Evolutionary conservation across 169 alveolate species (phyloP), one percentile per base, ranked within the genome.

Genomic region (Plasmodium fragile): DNA sequence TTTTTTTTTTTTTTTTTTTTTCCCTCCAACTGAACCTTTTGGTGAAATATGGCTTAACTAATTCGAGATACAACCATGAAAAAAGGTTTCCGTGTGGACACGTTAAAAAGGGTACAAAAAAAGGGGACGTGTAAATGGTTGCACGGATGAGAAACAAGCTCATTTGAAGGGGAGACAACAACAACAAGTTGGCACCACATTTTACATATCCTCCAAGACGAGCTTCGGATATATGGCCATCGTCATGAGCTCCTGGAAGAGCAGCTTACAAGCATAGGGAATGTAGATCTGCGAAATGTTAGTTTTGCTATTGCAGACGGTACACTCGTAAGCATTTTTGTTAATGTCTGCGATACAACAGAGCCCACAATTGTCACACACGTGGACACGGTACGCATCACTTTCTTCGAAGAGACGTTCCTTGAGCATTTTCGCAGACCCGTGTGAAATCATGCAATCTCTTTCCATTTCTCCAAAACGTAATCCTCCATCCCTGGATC

Each of bases 381-480:
- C 99, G 94, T 99, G 99, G 13, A 99, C 99, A 94, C 99, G 97
- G 96, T 98, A 99, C 22, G 99, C 99, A 96, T 99, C 99, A 45
- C 99, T 97, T 53, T 98, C 99, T 83, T 99, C 99, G 93, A 99
- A 99, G 41, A 99, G 98, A 77, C 99, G 96, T 94, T 99, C 99
- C 95, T 99, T 99, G 43, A 99, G 95, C 99, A 99, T 99, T 89
- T 99, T 98, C 36, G 99, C 99, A 28, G 99, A 99, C 1, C 99
- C 99, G 96, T 99, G 99, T 11, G 99, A 98, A 41, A 99, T 99
- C 99, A 99, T 99, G 93, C 99, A 99, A 93, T 99, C 99, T 43
- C 99, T 98, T 96, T 99, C 99, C 99, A 99, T 99, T 96, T 99
- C 99, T n/a, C 99, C 99, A 93, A 99, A 99, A 87, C 99, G 93